phyloP scores from a whole-genome alignment of 2,329 filamentous ascomycete species.

The Cytospora paraplurivora region DNA sequence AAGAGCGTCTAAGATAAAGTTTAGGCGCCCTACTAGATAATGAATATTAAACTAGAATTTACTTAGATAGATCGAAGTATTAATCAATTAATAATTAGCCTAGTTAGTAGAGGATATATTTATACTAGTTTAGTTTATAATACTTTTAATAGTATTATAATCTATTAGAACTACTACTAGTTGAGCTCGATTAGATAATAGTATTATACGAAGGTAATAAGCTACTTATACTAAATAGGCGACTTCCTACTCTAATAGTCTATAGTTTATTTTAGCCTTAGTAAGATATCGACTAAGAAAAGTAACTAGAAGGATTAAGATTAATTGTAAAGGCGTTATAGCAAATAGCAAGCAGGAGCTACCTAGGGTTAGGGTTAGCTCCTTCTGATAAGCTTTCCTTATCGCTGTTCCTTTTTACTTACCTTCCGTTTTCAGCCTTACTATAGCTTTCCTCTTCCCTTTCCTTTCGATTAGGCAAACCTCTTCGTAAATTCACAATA shows the following conservation, averaged over 20 bases:
- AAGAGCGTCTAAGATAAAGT: too few relatives aligned
- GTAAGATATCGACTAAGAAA: constrained; percentile 5
- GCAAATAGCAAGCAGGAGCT: too few relatives aligned
- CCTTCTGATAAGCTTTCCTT: too few relatives aligned
- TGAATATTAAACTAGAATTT: too few relatives aligned
- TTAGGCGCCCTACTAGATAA: too few relatives aligned
- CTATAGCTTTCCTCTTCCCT: too few relatives aligned
- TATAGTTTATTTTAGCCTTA: constrained; percentile 13
- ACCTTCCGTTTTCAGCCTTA: too few relatives aligned
- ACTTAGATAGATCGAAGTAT: background rate
- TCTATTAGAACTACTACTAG: background rate
- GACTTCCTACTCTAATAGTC: background rate
- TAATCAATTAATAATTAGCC: background rate
- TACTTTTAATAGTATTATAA: constrained; percentile 6
- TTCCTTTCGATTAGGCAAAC: too few relatives aligned
- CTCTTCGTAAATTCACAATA: too few relatives aligned
- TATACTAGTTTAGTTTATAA: constrained; percentile 7
- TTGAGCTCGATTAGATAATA: background rate
- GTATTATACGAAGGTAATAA: background rate
- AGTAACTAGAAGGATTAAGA: too few relatives aligned
- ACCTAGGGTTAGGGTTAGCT: too few relatives aligned
- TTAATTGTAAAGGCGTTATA: constrained; percentile 1
- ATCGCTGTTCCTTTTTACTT: too few relatives aligned
- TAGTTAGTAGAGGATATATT: constrained; percentile 5
- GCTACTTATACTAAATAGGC: background rate